Evolutionary conservation across 2,329 filamentous ascomycete species (phyloP), one percentile per base, ranked within the genome.

Genomic region (Fusarium oxysporum): DNA sequence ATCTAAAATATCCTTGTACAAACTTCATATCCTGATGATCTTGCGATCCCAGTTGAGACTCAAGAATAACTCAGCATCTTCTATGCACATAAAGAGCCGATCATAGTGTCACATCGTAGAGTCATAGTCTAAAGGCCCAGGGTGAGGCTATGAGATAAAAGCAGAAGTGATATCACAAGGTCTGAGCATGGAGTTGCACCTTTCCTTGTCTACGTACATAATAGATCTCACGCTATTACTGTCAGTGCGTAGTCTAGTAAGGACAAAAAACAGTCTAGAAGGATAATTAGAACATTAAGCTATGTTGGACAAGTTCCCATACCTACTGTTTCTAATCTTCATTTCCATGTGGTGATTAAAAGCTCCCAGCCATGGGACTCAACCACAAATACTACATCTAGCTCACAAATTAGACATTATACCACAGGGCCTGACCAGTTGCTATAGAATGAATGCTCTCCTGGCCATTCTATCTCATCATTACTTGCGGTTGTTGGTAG

Each of bases 81-180:
- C n/a, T 7, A 3, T 35, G 4, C 1, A 6, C 17, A 8, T 14
- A 19, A 5, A 10, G 9, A 25, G 2, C 47, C 12, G 0, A 19
- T 5, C 9, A 6, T 51, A 6, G n/a, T 1, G 30, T 23, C 8
- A 14, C 16, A 33, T 51, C 4, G 5, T 23, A 23, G 12, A 51
- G 47, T 4, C 5, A 4, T 11, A 19, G n/a, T 51, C 12, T 19
- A 5, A 14, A 33, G 30, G 8, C 10, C n/a, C 16, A 17, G 19
- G 4, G 8, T 2, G 6, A 23, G 30, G 8, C 30, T 4, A 50
- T 10, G 30, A 17, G 23, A 33, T n/a, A 11, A 10, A 2, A 23
- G 16, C n/a, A 33, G 47, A 48, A 48, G 11, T 33, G 8, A 3
- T 12, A 33, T 23, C 11, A 51, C n/a, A 33, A 33, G 47, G 33